phyloP scores from a whole-genome alignment of 2,329 filamentous ascomycete species.

The Volutella citrinella region DNA sequence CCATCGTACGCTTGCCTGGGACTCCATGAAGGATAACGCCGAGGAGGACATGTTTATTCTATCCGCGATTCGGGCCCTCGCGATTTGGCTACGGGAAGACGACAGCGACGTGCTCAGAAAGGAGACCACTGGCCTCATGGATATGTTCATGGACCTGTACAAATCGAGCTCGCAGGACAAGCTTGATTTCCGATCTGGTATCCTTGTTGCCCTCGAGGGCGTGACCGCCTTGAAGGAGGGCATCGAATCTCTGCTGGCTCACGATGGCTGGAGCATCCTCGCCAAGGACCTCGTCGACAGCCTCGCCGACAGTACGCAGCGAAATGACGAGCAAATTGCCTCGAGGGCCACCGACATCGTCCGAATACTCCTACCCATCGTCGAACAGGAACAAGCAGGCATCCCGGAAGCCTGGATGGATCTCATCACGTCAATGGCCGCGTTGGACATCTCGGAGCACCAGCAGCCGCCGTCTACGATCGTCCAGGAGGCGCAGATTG shows the following conservation, averaged over 20 bases:
- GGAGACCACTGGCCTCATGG: conserved; percentile 56
- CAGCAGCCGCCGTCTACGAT: conserved; percentile 11
- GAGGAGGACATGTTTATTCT: conserved; percentile 58
- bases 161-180: conserved; percentile 29
- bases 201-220: conserved; percentile 59
- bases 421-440: conserved; percentile 48
- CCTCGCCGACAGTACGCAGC: conserved; percentile 34
- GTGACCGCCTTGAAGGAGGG: conserved; percentile 49
- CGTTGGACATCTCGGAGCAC: conserved; percentile 40
- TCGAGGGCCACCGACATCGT: conserved; percentile 54
- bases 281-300: conserved; percentile 47
- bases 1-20: conserved; percentile 54
- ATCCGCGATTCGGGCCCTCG: conserved; percentile 54
- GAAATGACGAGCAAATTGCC: conserved; percentile 29
- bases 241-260: conserved; percentile 43
- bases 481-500: conserved; percentile 50
- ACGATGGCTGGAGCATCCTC: conserved; percentile 54
- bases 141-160: conserved; percentile 65
- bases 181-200: conserved; percentile 54
- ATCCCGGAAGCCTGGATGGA: conserved; percentile 56
- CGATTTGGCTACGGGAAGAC: conserved; percentile 68
- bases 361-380: conserved; percentile 50
- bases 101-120: conserved; percentile 57
- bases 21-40: conserved; percentile 46
- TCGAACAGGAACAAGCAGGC: conserved; percentile 43